These are phyloP conservation scores for Komagataella pseudopastoris DNA, from an alignment of 805 yeast genomes.

Conservation along the genomic window DNA sequence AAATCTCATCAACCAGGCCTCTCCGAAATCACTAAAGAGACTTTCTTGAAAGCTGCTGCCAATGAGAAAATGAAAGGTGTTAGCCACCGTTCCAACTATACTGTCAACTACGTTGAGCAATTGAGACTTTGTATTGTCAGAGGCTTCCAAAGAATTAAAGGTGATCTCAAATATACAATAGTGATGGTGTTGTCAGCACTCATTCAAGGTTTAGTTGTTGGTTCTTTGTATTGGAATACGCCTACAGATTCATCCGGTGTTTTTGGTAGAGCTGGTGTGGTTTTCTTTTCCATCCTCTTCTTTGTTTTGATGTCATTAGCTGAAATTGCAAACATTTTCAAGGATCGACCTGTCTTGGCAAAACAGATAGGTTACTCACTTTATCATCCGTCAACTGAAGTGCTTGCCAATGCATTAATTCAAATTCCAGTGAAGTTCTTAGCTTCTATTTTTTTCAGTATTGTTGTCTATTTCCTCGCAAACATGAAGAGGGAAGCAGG, in stretches of 20 bases:
- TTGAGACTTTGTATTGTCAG: conserved; percentile 32
- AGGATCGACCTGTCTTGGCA: conserved; percentile 43
- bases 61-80: conserved; percentile 18
- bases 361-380: conserved; percentile 64
- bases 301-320: conserved; percentile 35
- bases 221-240: conserved; percentile 47
- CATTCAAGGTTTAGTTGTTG: conserved; percentile 44
- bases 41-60: conserved; percentile 16
- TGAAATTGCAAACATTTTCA: conserved; percentile 29
- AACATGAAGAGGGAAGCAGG: conserved; percentile 34
- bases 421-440: conserved; percentile 49
- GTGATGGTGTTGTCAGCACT: conserved; percentile 33
- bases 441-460: conserved; percentile 27
- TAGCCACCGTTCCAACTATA: conserved; percentile 21
- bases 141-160: conserved; percentile 39
- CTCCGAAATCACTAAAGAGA: conserved; percentile 9
- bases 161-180: conserved; percentile 39
- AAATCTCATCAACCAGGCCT: conserved; percentile 2
- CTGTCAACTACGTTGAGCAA: conserved; percentile 33
- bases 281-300: conserved; percentile 47
- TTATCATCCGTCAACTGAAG: conserved; percentile 66
- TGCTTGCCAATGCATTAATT: conserved; percentile 45
- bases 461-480: conserved; percentile 46
- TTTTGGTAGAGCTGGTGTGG: conserved; percentile 49
- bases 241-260: conserved; percentile 39